Base-by-base conservation (phyloP, 192 early-diverging fungal species). In the Coemansia sp. region DNA sequence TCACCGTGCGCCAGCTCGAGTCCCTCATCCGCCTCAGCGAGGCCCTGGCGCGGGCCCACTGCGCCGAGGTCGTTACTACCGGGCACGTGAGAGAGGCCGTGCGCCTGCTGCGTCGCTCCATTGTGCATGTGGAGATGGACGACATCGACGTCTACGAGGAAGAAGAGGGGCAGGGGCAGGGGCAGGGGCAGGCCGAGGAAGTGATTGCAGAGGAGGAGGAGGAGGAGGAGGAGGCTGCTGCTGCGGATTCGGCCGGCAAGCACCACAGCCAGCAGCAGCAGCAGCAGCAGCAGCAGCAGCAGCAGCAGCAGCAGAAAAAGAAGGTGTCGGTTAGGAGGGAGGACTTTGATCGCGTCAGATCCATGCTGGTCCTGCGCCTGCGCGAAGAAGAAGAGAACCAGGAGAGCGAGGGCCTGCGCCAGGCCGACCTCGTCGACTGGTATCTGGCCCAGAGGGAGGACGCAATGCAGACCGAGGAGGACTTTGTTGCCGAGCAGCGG, bases 1-100 rank as follows among this genome's bases (percentile, higher is more conserved):
- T 97, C 66, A 99, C 96, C 1, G 96, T 99, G 26, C 89, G 95
- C 48, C 96, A 99, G 81, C 83, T 99, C 16, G 96, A 97, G 84
- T 92, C 90, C 73, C 92, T 97, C 85, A 93, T 99, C 60, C 93
- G 95, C 45, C 84, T 99, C 28, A 94, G 93, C 24, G 96, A 99
- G 83, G 96, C 95, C 0, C 82, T 99, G 65, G 95, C 96, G 3
- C 89, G 95, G 63, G 88, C 92, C 28, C 86, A 95, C 69, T 93
- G 89, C 63, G 69, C 76, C 46, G 79, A 87, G 23, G 69, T 82
- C 51, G 90, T 98, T 35, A 87, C 79, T 0, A 76, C 87, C 11
- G 79, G 73, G 1, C 92, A 92, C 74, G 94, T 95, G 24, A 82
- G 84, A 26, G 94, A 97, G 76, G 96, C 96, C 2, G 86, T 89